Evolutionary conservation across 225 moss, liverwort and hornwort species (phyloP).

Genomic region (Marchantia paleacea): DNA sequence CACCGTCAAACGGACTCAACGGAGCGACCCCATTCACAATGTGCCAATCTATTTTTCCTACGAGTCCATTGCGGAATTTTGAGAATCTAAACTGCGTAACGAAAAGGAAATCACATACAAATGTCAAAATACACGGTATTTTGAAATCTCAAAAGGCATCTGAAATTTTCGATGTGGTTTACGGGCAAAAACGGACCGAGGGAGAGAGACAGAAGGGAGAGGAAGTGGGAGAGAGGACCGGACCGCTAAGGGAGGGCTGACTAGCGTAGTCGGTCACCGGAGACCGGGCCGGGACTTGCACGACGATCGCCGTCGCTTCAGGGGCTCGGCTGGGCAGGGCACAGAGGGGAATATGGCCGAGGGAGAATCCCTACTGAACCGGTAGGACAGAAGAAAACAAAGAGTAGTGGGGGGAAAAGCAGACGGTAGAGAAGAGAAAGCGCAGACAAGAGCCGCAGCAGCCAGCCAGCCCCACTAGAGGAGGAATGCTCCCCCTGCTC

Average conservation of each 20-base stretch:
- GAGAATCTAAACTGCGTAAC: too few relatives aligned
- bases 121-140: too few relatives aligned
- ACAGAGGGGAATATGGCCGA: background rate
- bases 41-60: too few relatives aligned
- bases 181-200: too few relatives aligned
- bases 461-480: background rate
- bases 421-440: background rate
- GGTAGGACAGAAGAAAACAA: slow-evolving; percentile 4
- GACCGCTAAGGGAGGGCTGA: background rate
- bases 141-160: too few relatives aligned
- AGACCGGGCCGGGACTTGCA: slow-evolving; percentile 13
- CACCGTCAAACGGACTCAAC: too few relatives aligned
- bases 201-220: background rate
- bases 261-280: slow-evolving; percentile 15
- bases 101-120: too few relatives aligned
- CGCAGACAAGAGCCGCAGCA: slow-evolving; percentile 1
- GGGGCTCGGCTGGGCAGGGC: background rate
- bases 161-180: too few relatives aligned
- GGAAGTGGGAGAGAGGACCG: background rate
- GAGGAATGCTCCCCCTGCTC: background rate
- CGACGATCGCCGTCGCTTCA: slow-evolving; percentile 7
- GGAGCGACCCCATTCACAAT: too few relatives aligned
- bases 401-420: background rate
- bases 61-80: too few relatives aligned
- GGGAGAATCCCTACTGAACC: background rate